Evolutionary conservation across 2,329 filamentous ascomycete genomes (phyloP).

Genomic region (Emericellopsis atlantica): DNA sequence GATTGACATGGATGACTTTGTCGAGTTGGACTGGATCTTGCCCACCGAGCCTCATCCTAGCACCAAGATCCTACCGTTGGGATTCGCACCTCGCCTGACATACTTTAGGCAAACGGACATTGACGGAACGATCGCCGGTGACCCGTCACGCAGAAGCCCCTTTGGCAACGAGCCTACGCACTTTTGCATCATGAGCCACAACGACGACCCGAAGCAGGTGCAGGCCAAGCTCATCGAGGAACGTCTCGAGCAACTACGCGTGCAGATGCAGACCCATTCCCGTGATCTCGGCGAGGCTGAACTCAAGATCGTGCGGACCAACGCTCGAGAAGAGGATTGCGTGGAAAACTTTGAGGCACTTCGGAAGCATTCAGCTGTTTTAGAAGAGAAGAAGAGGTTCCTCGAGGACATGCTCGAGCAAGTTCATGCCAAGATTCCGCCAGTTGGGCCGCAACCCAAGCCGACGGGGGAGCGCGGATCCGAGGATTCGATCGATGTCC

Average conservation of each 20-base stretch:
- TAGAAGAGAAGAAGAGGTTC: constrained; percentile 45
- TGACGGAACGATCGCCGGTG: constrained; percentile 63
- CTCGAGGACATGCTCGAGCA: constrained; percentile 45
- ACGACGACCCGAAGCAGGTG: constrained; percentile 78
- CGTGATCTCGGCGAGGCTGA: constrained; percentile 65
- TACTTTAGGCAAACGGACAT: constrained; percentile 98
- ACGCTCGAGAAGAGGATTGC: constrained; percentile 33
- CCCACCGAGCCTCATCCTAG: constrained; percentile 83
- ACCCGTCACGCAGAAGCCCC: constrained; percentile 69
- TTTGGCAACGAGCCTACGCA: constrained; percentile 93
- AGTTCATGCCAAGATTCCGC: constrained; percentile 24
- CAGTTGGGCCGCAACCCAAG: not conserved
- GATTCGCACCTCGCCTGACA: constrained; percentile 86
- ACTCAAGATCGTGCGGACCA: constrained; percentile 44
- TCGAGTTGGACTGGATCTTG: constrained; percentile 92
- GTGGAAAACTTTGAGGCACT: constrained; percentile 49
- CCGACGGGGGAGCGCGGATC: constrained; percentile 7
- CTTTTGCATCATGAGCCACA: constrained; percentile 85
- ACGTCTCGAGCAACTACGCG: constrained; percentile 64
- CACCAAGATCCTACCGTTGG: constrained; percentile 86
- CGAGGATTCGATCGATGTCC: constrained; percentile 31
- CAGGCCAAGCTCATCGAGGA: constrained; percentile 77
- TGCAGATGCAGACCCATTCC: constrained; percentile 66
- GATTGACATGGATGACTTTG: constrained; percentile 99
- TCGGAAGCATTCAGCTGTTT: constrained; percentile 38